A percentile compares a stretch with the other conserved stretches of the same genome.
Conservation (phyloP, 257 asterid species). For the Schizonepeta tenuifolia region DNA sequence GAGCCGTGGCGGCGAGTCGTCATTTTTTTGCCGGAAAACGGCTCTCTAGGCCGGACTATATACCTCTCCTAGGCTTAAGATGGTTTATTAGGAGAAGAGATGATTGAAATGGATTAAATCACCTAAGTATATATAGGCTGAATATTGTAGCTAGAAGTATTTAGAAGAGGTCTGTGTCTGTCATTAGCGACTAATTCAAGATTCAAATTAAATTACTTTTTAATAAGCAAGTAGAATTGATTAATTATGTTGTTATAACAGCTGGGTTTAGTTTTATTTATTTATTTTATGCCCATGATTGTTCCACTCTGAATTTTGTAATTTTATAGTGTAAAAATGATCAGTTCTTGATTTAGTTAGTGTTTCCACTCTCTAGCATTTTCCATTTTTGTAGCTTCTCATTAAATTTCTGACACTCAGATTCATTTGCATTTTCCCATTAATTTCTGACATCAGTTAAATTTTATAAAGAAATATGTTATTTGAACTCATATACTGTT, state of each 20-base stretch:
- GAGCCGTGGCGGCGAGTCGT: conserved; percentile 42
- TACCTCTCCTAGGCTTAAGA: background rate
- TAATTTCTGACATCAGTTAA: too few species aligned
- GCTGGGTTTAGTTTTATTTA: conserved; percentile 40
- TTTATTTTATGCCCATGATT: conserved; percentile 14
- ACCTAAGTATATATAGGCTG: conserved; percentile 46
- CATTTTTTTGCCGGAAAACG: conserved; percentile 43
- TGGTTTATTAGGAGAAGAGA: conserved; percentile 29
- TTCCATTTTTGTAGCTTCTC: conserved; percentile 7
- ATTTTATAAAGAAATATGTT: too few species aligned
- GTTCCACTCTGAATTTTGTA: conserved; percentile 31
- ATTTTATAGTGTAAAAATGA: background rate
- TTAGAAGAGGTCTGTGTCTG: conserved; percentile 48
- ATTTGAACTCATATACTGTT: too few species aligned
- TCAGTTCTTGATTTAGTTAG: background rate
- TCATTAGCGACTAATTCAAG: conserved; percentile 39
- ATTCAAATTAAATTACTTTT: conserved; percentile 26
- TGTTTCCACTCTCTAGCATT: conserved; percentile 29
- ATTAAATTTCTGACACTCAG: background rate
- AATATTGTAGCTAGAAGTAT: too few species aligned
- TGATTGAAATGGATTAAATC: conserved; percentile 27
- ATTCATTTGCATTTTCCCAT: too few species aligned
- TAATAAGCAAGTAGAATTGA: background rate
- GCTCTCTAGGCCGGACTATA: background rate
- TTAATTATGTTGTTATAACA: conserved; percentile 30